Evolutionary conservation across 1,139 yeast species (phyloP), one percentile per base, ranked within the genome.

Genomic region (Lodderomyces orthopsilosis): DNA sequence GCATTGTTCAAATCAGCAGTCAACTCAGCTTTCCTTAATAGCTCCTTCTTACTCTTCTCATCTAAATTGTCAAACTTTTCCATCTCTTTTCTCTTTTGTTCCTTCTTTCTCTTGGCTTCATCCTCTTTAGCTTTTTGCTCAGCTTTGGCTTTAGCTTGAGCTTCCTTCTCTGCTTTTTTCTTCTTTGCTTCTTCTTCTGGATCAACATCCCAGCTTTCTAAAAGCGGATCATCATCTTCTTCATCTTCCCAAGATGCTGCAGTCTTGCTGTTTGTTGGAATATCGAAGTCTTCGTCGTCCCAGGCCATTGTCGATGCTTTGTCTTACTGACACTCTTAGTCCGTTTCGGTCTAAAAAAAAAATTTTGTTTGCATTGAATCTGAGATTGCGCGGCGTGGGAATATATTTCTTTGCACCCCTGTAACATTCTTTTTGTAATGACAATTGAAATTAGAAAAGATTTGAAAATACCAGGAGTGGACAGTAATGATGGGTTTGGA

Each of bases 251-350:
- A 84, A 48, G 81, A 74, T 46, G 76, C 75, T 13, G 77, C 69
- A 26, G 66, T 69, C 34, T 62, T 62, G 26, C 62, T 55, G 18
- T 70, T 61, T 43, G 82, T 68, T 41, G 90, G 83, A 49, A 83
- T 81, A 48, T 85, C 93, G 60, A 89, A 86, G 58, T 87, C 95
- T 66, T 89, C 96, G 79, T 86, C 95, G 75, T 91, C 97, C 78
- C 78, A 74, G 55, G 77, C 68, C 79, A 74, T 74, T 13, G 7
- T 38, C 34, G 26, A n/a, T 8, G 21, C 18, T 30, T 30, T 4
- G 6, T 17, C 8, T 6, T 15, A 14, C 12, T 30, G 35, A 15
- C n/a, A 8, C 12, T n/a, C 6, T 14, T 30, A 14, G 9, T 30
- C 35, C 35, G 18, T 30, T 15, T 30, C 21, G 15, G 19, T 34